Base-by-base conservation (phyloP, 176 grass and related monocot genomes). In the Microstegium vimineum region DNA sequence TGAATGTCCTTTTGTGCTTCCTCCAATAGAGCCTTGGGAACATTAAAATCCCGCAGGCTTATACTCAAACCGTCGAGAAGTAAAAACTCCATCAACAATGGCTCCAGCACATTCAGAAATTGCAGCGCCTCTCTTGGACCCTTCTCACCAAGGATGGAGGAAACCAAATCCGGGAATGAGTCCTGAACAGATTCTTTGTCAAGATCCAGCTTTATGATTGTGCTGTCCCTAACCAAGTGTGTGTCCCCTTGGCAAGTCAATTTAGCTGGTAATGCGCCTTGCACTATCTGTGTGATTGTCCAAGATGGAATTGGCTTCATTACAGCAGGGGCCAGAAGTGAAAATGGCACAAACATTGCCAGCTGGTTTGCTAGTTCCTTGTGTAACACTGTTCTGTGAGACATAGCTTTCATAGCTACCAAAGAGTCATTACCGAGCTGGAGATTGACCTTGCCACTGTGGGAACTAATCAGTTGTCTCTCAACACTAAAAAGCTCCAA, bases 401-500 rank as follows among this genome's bases (percentile, higher is more conserved):
- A 89, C 91, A 95, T 86, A 25, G 66, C 38, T 62, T 93, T 98
- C 86, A 98, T 85, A 61, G 90, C 86, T 10, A 98, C 68, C 52
- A 95, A 84, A 42, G 87, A 76, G 77, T 98, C 96, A 61, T 91
- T 91, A 51, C 82, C 82, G 33, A 98, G 77, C 79, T 98, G 89
- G 38, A 95, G 77, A 81, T 92, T 95, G 8, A 98, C 76, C 8
- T 87, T 91, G 34, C 96, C 93, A 45, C 71, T 93, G 79, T 95
- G 93, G 2, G 92, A 95, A 64, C 91, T 95, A 22, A 77, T 82
- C 7, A 95, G 51, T 18, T 98, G 95, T 15, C 85, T 93, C 63
- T 90, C 87, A 5, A 98, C 95, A 3, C 95, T 98, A 69, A 98
- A 98, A 67, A 98, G 85, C 77, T 98, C 92, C n/a, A 90, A 36